Evolutionary conservation across 257 asterid genomes (phyloP).

Genomic region (Gentiana dahurica): DNA sequence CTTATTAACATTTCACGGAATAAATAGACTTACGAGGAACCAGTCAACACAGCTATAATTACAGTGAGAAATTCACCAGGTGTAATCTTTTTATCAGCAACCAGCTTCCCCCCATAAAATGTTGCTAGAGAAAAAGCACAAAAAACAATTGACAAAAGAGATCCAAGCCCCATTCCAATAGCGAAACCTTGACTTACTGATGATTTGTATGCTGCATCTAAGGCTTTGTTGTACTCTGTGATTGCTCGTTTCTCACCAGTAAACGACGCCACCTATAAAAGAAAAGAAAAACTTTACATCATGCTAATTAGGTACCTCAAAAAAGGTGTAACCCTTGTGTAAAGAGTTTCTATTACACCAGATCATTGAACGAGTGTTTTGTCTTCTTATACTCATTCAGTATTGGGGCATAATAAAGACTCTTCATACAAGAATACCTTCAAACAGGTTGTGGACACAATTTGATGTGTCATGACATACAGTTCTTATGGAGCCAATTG

Average conservation of each 20-base stretch:
- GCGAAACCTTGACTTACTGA: slow-evolving; percentile 62
- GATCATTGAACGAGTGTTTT: too few species aligned
- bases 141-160: slow-evolving; percentile 50
- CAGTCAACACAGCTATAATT: slow-evolving; percentile 7
- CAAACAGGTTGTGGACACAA: not conserved
- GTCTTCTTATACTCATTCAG: too few species aligned
- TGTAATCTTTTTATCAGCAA: slow-evolving; percentile 34
- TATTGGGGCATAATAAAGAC: too few species aligned
- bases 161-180: slow-evolving; percentile 62
- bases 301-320: too few species aligned
- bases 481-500: slow-evolving; percentile 79
- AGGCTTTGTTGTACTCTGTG: not conserved
- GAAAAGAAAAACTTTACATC: slow-evolving; percentile 2
- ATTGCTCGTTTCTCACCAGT: not conserved
- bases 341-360: too few species aligned
- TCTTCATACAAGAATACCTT: too few species aligned
- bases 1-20: not conserved
- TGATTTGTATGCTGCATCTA: slow-evolving; percentile 44
- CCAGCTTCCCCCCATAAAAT: slow-evolving; percentile 63
- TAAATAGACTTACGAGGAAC: slow-evolving; percentile 58
- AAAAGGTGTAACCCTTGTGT: too few species aligned
- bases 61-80: slow-evolving; percentile 34
- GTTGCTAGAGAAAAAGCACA: slow-evolving; percentile 71
- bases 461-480: slow-evolving; percentile 17
- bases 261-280: slow-evolving; percentile 55